These are phyloP conservation scores for Claviceps arundinis DNA, from an alignment of 2,329 filamentous ascomycete species.

Conservation along the genomic window DNA sequence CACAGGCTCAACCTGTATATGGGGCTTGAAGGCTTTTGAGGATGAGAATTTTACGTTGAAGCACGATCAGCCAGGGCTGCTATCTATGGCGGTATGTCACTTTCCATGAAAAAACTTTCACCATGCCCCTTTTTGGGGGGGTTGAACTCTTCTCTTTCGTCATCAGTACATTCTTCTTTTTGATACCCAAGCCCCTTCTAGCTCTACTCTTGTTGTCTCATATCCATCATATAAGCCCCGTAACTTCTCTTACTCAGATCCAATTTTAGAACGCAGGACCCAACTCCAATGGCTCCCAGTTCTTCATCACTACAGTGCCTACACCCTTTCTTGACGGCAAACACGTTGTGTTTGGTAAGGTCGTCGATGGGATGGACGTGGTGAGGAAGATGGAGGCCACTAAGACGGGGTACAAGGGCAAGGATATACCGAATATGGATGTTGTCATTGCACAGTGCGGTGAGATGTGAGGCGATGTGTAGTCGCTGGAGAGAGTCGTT, in stretches of 20 bases:
- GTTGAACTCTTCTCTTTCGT: no score
- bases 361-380: constrained; percentile 80
- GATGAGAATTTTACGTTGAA: constrained; percentile 81
- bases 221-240: background rate
- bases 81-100: constrained; percentile 78
- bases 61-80: constrained; percentile 65
- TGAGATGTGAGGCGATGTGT: constrained; percentile 55
- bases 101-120: background rate
- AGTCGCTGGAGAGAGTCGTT: background rate
- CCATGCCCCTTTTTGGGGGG: background rate
- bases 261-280: constrained; percentile 64
- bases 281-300: constrained; percentile 89
- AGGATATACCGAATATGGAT: constrained; percentile 75
- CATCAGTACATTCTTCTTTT: background rate
- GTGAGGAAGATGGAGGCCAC: constrained; percentile 87
- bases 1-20: constrained; percentile 78
- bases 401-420: constrained; percentile 57
- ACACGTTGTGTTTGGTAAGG: constrained; percentile 90
- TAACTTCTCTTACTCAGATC: background rate
- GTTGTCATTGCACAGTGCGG: constrained; percentile 78
- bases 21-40: constrained; percentile 68
- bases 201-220: background rate
- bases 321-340: constrained; percentile 85
- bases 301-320: constrained; percentile 87
- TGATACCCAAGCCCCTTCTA: background rate